Evolutionary conservation across 2,329 filamentous ascomycete genomes (phyloP), one percentile per base, ranked within the genome.

Genomic region (Bipolaris victoriae): DNA sequence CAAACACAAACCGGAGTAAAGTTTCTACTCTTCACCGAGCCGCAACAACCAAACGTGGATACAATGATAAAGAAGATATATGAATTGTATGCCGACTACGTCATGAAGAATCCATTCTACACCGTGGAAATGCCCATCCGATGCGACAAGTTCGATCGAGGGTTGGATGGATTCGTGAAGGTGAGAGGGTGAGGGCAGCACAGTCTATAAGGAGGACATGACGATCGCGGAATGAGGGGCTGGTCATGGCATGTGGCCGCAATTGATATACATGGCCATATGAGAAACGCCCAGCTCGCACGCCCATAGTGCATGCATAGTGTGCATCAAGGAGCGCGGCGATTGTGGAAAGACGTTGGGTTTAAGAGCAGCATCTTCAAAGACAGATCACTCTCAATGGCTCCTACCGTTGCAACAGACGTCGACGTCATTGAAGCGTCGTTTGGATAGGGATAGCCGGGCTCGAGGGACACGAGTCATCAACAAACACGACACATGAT

Each of bases 41-140:
- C 88, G 15, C 87, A 91, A 63, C 93, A 96, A 80, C 86, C 88
- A 47, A 96, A 96, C 71, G 88, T 96, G 37, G 95, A 98, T 69
- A 83, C 86, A 11, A 89, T 94, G 43, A 88, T 97, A 67, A 85
- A 87, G 73, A 90, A 87, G 76, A 89, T 97, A 69, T 98, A 99
- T 76, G 95, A 98, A 76, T 80, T 98, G 50, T 99, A 98, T 80
- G 86, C 91, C 49, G 95, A 99, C 78, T 98, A 91, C 76, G 95
- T 99, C 67, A 98, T 97, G 92, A 99, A 98, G 83, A 99, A 99
- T 77, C 95, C 95, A 1, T 99, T 99, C 74, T 98, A 98, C 79
- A 93, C 95, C 72, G 83, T 97, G 55, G 95, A 99, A 80, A 99
- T 98, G 93, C 95, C 95, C 6, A 87, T 99, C 52, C 84, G 95